Evolutionary conservation across 441 rosid species (phyloP), one percentile per base, ranked within the genome.

Genomic region (Flueggea neowawraea): DNA sequence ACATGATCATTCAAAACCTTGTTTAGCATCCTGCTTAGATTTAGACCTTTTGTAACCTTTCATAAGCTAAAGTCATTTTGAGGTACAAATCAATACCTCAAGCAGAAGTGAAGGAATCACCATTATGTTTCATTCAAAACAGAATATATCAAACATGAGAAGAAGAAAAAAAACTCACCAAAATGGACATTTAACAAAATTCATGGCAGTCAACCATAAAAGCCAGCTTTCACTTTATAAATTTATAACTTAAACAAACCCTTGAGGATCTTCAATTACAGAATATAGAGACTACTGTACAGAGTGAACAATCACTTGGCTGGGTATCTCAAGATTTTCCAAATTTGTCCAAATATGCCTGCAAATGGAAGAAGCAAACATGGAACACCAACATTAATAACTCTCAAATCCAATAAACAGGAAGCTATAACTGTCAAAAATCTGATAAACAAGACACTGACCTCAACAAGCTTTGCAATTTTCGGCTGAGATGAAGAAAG

Each of bases 391-490:
- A 68, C 62, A 72, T 71, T 3, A 44, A 54, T 31, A 68, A 22
- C 55, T 44, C 33, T 57, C 39, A 33, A 49, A 66, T 53, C 36
- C 57, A 60, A 56, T 9, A 12, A 52, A 44, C 36, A 49, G 60
- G 41, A 56, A 51, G 22, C 68, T 43, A 4, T 47, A 13, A 32
- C 52, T 44, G 6, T 14, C 41, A 36, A 36, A 62, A 41, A 51
- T 58, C 50, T 67, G 4, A 49, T 58, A 66, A 41, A 10, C 33
- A 66, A 31, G 69, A 66, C 52, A 66, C 89, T 77, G 69, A 95
- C 97, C 96, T 88, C 88, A 10, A 91, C 83, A 67, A 91, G 95
- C 84, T 85, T 95, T 66, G 77, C 75, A 48, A 89, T 76, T 78
- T 82, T 89, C 49, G 85, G 72, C 65, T 75, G 78, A 45, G 88